These are phyloP conservation scores for Terfezia claveryi DNA, from an alignment of 495 filamentous ascomycete genomes.

Conservation along the genomic window DNA sequence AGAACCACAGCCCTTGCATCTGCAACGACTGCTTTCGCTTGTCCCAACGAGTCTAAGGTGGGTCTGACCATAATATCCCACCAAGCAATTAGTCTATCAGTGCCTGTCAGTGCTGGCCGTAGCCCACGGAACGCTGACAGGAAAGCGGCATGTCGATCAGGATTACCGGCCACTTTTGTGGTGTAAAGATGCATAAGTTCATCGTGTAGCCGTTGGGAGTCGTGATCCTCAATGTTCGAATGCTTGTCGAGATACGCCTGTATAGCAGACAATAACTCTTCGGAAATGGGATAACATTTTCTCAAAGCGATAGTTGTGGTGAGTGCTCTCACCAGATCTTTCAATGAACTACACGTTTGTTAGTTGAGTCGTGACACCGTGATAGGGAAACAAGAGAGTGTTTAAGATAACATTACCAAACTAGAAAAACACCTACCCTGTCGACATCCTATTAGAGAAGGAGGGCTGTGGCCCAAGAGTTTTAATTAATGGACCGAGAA, in stretches of 20 bases:
- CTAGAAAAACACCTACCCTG: no score
- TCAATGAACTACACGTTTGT: background rate
- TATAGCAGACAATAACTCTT: slow-evolving; percentile 34
- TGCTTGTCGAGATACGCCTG: slow-evolving; percentile 39
- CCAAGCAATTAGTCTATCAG: slow-evolving; percentile 37
- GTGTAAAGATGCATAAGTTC: slow-evolving; percentile 40
- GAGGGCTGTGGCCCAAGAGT: no score
- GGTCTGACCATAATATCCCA: slow-evolving; percentile 40
- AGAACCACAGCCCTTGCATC: slow-evolving; percentile 37
- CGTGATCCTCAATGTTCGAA: slow-evolving; percentile 33
- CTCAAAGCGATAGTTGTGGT: background rate
- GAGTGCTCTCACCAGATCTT: background rate
- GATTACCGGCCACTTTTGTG: slow-evolving; percentile 29
- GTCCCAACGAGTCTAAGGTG: slow-evolving; percentile 32
- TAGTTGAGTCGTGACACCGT: no score
- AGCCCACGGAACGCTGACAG: slow-evolving; percentile 36
- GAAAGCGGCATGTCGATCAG: slow-evolving; percentile 37
- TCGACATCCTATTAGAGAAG: no score
- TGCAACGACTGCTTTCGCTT: slow-evolving; percentile 34
- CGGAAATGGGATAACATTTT: slow-evolving; percentile 32
- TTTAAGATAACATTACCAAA: no score
- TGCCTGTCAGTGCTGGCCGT: slow-evolving; percentile 33
- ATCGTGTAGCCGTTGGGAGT: slow-evolving; percentile 40
- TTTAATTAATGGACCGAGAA: no score
- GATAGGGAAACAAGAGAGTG: no score